A percentile compares a stretch with the other conserved stretches of the same genome.
Evolutionary conservation across 345 rosid genomes (phyloP).

Genomic region (Triadica sebifera): DNA sequence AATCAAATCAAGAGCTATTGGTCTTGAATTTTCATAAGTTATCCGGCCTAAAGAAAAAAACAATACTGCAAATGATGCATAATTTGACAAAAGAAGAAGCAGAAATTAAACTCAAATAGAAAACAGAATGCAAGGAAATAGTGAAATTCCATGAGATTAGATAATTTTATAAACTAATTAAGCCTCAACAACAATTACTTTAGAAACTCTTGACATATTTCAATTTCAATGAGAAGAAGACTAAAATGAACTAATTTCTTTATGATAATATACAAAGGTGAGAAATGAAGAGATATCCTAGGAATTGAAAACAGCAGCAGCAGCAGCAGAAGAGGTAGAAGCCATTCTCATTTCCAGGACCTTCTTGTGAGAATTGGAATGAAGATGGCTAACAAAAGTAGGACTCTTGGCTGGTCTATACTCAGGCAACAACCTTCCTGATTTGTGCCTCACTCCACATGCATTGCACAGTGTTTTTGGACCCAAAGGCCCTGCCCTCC

Average conservation of each 20-base stretch:
- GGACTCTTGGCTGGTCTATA: conserved; percentile 75
- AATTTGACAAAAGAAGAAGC: too few species aligned
- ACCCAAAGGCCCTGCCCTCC: conserved; percentile 73
- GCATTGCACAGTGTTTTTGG: conserved; percentile 73
- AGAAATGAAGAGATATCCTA: background rate
- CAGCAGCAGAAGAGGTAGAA: conserved; percentile 6
- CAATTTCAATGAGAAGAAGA: background rate
- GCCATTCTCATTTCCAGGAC: conserved; percentile 59
- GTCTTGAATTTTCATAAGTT: too few species aligned
- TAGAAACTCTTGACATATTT: conserved; percentile 12
- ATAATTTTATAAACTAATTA: background rate
- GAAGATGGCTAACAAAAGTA: conserved; percentile 59
- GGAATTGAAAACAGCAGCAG: conserved; percentile 8
- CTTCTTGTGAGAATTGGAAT: conserved; percentile 72
- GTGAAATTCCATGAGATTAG: background rate
- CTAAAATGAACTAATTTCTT: background rate
- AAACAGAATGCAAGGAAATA: background rate
- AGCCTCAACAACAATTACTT: too few species aligned
- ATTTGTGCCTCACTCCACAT: conserved; percentile 73
- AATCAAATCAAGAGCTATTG: too few species aligned
- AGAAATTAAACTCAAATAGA: too few species aligned
- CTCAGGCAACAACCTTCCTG: conserved; percentile 74
- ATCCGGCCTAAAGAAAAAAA: too few species aligned
- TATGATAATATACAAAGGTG: background rate
- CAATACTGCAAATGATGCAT: too few species aligned